Evolutionary conservation across 75 land plant genomes (phyloP).

Genomic region (Selaginella moellendorffii): DNA sequence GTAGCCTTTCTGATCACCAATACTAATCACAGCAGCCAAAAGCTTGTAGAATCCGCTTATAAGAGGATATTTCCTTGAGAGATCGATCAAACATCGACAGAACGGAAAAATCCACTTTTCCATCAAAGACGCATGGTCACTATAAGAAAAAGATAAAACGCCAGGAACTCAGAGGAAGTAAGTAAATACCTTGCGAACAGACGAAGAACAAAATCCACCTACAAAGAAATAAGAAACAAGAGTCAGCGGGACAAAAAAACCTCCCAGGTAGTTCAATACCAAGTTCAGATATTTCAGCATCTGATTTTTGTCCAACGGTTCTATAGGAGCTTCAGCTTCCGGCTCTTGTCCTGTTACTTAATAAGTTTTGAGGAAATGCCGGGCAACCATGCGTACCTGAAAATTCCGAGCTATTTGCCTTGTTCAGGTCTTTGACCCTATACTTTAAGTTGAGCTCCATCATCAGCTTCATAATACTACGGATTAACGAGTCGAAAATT

Average conservation of each 20-base stretch:
- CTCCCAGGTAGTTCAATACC: too few species aligned
- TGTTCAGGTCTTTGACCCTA: constrained; percentile 15
- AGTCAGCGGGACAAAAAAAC: too few species aligned
- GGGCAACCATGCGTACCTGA: too few species aligned
- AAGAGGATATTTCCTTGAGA: constrained; percentile 33
- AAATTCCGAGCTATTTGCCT: too few species aligned
- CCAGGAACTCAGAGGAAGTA: too few species aligned
- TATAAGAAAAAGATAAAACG: too few species aligned
- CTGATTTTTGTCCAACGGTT: constrained; percentile 23
- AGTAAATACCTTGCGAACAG: too few species aligned
- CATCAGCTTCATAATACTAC: constrained; percentile 26
- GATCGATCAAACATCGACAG: constrained; percentile 22
- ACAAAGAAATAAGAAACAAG: too few species aligned
- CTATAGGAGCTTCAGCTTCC: constrained; percentile 26
- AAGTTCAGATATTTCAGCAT: constrained; percentile 37
- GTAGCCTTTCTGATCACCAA: constrained; percentile 24
- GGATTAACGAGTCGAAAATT: constrained; percentile 29
- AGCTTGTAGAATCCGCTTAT: constrained; percentile 40
- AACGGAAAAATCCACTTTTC: constrained; percentile 34
- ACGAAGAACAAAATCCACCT: too few species aligned
- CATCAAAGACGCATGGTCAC: constrained; percentile 20
- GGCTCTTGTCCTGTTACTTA: constrained; percentile 11
- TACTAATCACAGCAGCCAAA: constrained; percentile 17
- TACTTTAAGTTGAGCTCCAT: constrained; percentile 33
- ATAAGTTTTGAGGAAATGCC: too few species aligned